Evolutionary conservation across 164 flowering plant genomes (phyloP), one percentile per base, ranked within the genome.

Genomic region (Protea cynaroides): DNA sequence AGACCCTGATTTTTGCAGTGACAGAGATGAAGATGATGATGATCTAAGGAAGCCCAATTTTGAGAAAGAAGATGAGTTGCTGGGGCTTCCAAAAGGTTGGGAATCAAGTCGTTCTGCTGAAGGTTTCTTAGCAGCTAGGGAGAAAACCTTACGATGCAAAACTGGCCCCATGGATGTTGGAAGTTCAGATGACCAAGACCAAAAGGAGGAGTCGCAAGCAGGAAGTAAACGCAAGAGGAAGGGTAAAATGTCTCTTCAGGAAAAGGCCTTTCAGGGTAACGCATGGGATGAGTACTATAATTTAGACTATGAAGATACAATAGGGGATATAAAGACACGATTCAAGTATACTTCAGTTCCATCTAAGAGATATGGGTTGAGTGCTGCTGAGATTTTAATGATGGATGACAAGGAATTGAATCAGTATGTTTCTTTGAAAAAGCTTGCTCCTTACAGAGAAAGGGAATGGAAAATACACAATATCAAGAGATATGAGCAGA

Each of bases 301-400:
- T 75, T 70, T 91, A 79, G 96, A 94, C 24, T 91, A 91, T 76
- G 97, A 94, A 70, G 99, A 79, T 74, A 79, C 84, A 7, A 82
- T 94, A 54, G 99, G 89, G 25, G 96, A 86, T 71, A 44, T 89
- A 73, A 94, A 89, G 75, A 93, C 98, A 8, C 80, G 98, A 65
- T 93, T 93, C 67, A 89, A 82, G 71, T 93, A 89, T 67, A 73
- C 78, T 5, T 72, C 83, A 38, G 90, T 86, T 17, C 72, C 78
- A 34, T 64, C 86, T 47, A 78, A 78, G 56, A 81, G 82, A 73
- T 94, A 60, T 66, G 95, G 96, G 11, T 66, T 94, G 73, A 81
- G 22, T 14, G 40, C 88, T 23, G 75, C 58, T 19, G 96, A 91
- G 69, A 58, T 94, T 22, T 57, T 94, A 24, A 21, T 34, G 72